Evolutionary conservation across 495 filamentous ascomycete species (phyloP).

Genomic region (Hypoxylon cercidicola): DNA sequence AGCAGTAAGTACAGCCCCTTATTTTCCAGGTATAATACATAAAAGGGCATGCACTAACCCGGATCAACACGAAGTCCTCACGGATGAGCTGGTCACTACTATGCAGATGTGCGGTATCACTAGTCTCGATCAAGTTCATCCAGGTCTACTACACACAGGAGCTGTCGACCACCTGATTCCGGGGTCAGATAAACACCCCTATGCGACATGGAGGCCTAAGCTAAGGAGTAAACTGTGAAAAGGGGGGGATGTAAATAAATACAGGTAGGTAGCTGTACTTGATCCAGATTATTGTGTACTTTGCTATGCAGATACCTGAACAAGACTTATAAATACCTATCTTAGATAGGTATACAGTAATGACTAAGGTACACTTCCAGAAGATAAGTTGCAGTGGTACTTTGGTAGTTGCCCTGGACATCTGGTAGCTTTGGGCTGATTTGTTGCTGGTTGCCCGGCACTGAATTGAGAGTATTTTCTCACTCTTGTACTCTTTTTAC

Average conservation of each 20-base stretch:
- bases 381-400: too few species aligned
- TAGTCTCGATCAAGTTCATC: constrained; percentile 73
- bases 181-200: constrained; percentile 67
- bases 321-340: too few species aligned
- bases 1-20: constrained; percentile 65
- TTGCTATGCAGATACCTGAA: too few species aligned
- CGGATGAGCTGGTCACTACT: constrained; percentile 79
- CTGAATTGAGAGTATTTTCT: too few species aligned
- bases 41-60: constrained; percentile 20
- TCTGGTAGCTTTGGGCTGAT: too few species aligned
- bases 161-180: constrained; percentile 78
- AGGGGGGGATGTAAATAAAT: constrained; percentile 1
- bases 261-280: too few species aligned
- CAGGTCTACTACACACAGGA: constrained; percentile 74
- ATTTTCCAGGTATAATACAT: not conserved
- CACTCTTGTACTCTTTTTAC: too few species aligned
- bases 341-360: too few species aligned
- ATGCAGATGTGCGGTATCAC: constrained; percentile 84
- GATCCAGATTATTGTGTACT: too few species aligned
- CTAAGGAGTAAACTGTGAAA: constrained; percentile 38
- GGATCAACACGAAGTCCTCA: constrained; percentile 63
- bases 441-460: too few species aligned
- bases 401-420: too few species aligned
- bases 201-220: constrained; percentile 63
- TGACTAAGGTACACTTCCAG: too few species aligned